These are phyloP conservation scores for Hemisphaericaspora xylanilytica DNA, from an alignment of 1,139 yeast species.

Conservation along the genomic window DNA sequence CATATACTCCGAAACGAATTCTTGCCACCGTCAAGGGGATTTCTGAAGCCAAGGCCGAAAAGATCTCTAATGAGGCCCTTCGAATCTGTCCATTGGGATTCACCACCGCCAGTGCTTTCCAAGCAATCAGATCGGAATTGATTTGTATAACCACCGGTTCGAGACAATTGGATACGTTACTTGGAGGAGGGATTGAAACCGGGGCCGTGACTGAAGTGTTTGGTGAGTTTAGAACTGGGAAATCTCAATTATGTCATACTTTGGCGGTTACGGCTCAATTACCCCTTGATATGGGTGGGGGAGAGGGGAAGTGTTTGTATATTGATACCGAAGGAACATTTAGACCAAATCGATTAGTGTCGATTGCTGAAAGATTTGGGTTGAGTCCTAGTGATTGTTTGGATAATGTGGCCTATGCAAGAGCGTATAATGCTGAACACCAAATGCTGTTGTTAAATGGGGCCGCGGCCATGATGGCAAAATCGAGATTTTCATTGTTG, in stretches of 20 bases:
- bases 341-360: conserved; percentile 83
- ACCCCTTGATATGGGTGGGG: conserved; percentile 98
- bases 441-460: conserved; percentile 81
- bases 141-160: conserved; percentile 95
- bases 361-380: conserved; percentile 91
- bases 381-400: conserved; percentile 92
- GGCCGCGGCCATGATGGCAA: conserved; percentile 97
- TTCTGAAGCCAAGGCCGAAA: conserved; percentile 94
- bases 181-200: conserved; percentile 97
- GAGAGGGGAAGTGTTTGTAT: conserved; percentile 95
- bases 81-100: conserved; percentile 93
- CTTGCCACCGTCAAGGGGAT: conserved; percentile 83
- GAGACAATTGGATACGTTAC: conserved; percentile 83
- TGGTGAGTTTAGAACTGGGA: conserved; percentile 98
- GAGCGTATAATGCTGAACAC: conserved; percentile 97
- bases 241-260: conserved; percentile 95
- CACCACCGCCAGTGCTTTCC: conserved; percentile 95
- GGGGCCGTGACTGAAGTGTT: conserved; percentile 95
- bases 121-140: conserved; percentile 82
- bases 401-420: conserved; percentile 95
- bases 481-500: conserved; percentile 74
- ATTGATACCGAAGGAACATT: conserved; percentile 98
- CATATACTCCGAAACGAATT: conserved; percentile 81
- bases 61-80: conserved; percentile 76
- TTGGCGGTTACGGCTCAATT: conserved; percentile 95